A percentile compares a stretch with the other conserved stretches of the same genome.
These are phyloP conservation scores for Boletus pseudo-olivaceus DNA, from an alignment of 768 basidiomycete species.

Conservation along the genomic window DNA sequence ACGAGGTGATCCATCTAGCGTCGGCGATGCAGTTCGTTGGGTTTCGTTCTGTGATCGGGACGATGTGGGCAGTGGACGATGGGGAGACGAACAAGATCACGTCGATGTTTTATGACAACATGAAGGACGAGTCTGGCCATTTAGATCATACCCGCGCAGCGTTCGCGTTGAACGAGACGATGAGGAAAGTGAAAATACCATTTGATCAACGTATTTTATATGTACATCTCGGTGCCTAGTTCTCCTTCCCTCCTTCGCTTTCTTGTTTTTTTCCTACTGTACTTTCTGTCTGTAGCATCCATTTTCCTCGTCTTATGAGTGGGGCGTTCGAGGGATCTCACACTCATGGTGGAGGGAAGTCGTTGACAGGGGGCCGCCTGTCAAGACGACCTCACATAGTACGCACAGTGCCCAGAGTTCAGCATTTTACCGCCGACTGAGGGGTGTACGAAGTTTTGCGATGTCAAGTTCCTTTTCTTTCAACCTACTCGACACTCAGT, in stretches of 20 bases:
- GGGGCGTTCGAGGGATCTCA: too few relatives aligned
- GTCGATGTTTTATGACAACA: background rate
- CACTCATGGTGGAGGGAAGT: too few relatives aligned
- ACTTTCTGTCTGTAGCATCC: background rate
- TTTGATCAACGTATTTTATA: background rate
- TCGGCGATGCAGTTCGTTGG: background rate
- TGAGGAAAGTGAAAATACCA: background rate
- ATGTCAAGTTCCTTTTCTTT: background rate
- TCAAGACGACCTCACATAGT: too few relatives aligned
- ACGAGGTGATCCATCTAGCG: background rate
- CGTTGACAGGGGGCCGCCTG: too few relatives aligned
- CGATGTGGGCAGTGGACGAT: conserved; percentile 3
- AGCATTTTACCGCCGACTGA: too few relatives aligned
- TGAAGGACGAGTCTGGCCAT: background rate
- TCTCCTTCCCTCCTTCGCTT: background rate
- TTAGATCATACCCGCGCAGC: conserved; percentile 2
- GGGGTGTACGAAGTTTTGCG: background rate
- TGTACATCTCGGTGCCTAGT: background rate
- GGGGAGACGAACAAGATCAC: background rate
- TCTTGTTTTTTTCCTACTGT: background rate
- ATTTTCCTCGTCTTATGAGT: too few relatives aligned
- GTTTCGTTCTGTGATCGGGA: background rate
- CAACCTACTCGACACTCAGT: background rate
- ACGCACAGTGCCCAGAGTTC: too few relatives aligned
- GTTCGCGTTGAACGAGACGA: background rate